Base-by-base conservation (phyloP, 345 rosid genomes). In the Cardamine chenopodiifolia region DNA sequence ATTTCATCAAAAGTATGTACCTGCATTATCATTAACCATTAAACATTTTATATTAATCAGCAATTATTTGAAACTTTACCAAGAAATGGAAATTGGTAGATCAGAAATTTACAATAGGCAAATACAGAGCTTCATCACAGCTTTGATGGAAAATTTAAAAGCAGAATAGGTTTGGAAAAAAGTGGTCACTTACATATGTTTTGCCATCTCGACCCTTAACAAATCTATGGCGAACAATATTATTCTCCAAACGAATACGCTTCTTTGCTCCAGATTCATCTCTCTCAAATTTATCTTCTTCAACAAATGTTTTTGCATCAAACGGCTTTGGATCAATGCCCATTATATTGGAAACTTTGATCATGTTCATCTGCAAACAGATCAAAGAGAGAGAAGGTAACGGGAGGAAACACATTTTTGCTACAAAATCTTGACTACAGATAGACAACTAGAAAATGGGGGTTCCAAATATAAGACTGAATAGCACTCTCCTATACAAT, bases 281-380 rank as follows among this genome's bases (percentile, higher is more conserved):
- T 49, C 92, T 84, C 69, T 87, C 91, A 82, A 87, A 86, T 63
- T 84, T 88, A 79, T 90, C 92, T 82, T 92, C 99, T 81, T 92
- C 99, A 59, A 88, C 97, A 47, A 86, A 95, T 9, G 96, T 87
- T 86, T 92, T 95, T 28, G 96, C 90, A 80, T 92, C 96, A 83
- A 95, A 95, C 73, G 93, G 89, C 53, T 87, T 88, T 57, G 90
- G 91, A 62, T 95, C 99, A 70, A 95, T 89, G 61, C 99, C 97
- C 99, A 95, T 95, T 60, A 95, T 95, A 73, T 92, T 95, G 44
- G 99, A 95, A 78, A 92, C 97, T 86, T 84, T 95, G 62, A 95
- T 85, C 88, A 90, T 77, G 81, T 86, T 86, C 97, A 92, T 88
- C 97, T 95, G 93, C 82, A 82, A 62, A 72, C 72, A 62, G 19